phyloP scores from a whole-genome alignment of 139 green algal genomes.

The Asterochloris sp. region DNA sequence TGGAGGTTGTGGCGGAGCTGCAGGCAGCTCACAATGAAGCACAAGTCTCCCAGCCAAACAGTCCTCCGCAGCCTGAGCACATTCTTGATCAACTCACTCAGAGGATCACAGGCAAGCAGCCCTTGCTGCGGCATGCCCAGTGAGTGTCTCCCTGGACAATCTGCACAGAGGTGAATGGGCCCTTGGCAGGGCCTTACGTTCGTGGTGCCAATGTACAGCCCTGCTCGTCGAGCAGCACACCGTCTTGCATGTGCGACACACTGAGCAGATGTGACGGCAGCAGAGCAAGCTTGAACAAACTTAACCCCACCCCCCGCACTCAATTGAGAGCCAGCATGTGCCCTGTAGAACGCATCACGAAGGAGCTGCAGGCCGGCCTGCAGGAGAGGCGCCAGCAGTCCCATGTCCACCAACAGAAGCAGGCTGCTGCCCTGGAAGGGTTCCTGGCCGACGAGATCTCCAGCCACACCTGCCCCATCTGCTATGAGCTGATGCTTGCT shows the following conservation, averaged over 20 bases:
- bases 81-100: constrained; percentile 15
- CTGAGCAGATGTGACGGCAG: too few relatives aligned
- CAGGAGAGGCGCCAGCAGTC: not conserved
- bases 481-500: constrained; percentile 10
- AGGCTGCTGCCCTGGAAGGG: not conserved
- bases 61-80: not conserved
- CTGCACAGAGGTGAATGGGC: not conserved
- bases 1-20: not conserved
- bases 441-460: not conserved
- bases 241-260: too few relatives aligned
- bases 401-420: not conserved
- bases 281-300: too few relatives aligned
- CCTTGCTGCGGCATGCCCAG: not conserved
- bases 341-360: not conserved
- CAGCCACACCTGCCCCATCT: constrained; percentile 13
- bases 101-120: constrained; percentile 8
- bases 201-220: not conserved
- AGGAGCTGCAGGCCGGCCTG: constrained; percentile 7
- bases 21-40: not conserved
- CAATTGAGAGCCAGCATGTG: not conserved
- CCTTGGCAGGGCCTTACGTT: not conserved
- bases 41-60: too few relatives aligned
- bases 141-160: not conserved
- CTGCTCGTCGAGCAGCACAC: too few relatives aligned
- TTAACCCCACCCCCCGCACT: not conserved